These are phyloP conservation scores for Penicillium sp. DNA, from an alignment of 2,329 filamentous ascomycete genomes.

Conservation along the genomic window DNA sequence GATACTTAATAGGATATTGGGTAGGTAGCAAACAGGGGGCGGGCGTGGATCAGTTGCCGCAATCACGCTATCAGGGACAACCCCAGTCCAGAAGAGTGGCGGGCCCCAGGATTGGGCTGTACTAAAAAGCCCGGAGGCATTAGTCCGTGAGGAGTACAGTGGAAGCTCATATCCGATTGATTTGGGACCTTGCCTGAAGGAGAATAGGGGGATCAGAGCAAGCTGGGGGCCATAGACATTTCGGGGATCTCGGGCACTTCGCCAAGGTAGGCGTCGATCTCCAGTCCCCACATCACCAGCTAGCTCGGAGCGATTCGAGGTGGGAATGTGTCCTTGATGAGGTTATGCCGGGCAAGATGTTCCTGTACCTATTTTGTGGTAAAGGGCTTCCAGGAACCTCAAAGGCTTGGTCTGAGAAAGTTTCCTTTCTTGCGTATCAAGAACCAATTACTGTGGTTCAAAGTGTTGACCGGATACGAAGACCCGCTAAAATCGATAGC, in stretches of 20 bases:
- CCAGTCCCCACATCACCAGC: background rate
- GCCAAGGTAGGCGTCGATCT: background rate
- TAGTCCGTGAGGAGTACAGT: background rate
- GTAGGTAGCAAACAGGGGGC: background rate
- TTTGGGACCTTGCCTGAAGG: background rate
- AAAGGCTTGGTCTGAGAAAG: background rate
- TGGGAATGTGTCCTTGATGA: background rate
- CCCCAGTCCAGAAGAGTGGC: background rate
- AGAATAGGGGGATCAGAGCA: background rate
- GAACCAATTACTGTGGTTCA: background rate
- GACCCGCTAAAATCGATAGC: slow-evolving; percentile 1
- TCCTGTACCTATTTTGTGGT: background rate
- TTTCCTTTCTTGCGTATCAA: background rate
- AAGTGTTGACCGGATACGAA: background rate
- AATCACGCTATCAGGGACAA: background rate
- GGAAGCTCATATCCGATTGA: background rate
- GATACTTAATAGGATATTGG: background rate
- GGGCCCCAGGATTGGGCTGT: background rate
- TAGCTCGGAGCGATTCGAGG: background rate
- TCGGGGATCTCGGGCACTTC: background rate
- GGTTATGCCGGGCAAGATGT: background rate
- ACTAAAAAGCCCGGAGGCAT: background rate
- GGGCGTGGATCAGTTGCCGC: background rate
- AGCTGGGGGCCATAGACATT: background rate
- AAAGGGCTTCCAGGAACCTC: background rate